phyloP scores from a whole-genome alignment of 116 monocot genomes.

The Trichopus zeylanicus region DNA sequence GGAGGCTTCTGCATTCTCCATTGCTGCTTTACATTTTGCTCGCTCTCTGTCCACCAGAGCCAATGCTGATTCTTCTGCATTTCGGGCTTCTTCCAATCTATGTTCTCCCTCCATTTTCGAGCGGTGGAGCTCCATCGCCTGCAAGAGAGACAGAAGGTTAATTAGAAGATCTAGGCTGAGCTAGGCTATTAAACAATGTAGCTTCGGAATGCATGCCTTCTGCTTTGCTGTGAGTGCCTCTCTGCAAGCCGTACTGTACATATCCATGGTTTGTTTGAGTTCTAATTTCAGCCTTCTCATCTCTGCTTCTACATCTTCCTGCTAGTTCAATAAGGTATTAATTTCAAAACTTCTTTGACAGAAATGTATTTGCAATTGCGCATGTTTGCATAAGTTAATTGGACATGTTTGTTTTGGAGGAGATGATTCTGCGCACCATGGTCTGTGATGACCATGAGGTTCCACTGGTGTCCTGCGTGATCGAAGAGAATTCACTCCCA shows the following conservation, averaged over 20 bases:
- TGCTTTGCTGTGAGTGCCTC: constrained; percentile 38
- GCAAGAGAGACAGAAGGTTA: too few species aligned
- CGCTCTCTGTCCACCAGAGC: constrained; percentile 6
- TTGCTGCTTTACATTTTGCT: constrained; percentile 19
- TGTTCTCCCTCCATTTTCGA: constrained; percentile 32
- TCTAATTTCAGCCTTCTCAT: constrained; percentile 36
- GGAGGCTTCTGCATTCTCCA: constrained; percentile 30
- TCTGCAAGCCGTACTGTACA: constrained; percentile 40
- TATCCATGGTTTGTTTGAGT: constrained; percentile 43
- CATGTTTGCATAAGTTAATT: too few species aligned
- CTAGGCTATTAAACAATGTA: too few species aligned
- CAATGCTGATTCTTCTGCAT: constrained; percentile 6
- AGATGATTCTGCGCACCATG: constrained; percentile 11
- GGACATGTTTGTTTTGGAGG: background rate
- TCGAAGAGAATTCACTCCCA: constrained; percentile 22
- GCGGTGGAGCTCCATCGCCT: constrained; percentile 28
- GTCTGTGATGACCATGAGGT: constrained; percentile 31
- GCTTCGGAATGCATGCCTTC: background rate
- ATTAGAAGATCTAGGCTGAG: too few species aligned
- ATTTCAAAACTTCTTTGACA: background rate
- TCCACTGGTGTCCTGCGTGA: constrained; percentile 13
- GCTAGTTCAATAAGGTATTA: background rate
- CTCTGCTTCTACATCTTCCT: constrained; percentile 40
- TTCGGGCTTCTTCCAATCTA: constrained; percentile 16
- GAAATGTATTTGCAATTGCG: too few species aligned